These are phyloP conservation scores for Jaapia argillacea DNA, from an alignment of 768 basidiomycete species.

Conservation along the genomic window DNA sequence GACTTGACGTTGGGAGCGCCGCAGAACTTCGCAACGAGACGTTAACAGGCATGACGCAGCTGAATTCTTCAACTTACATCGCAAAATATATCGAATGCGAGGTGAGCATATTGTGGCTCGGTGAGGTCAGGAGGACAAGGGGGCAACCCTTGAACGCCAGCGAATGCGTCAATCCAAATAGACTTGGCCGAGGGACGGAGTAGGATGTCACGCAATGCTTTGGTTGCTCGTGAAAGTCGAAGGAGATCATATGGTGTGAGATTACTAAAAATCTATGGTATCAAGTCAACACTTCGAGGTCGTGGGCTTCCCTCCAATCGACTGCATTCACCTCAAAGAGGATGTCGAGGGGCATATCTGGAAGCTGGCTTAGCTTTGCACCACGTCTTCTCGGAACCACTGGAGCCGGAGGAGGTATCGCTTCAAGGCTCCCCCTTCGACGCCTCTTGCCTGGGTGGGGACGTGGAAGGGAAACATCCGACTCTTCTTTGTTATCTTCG, in stretches of 20 bases:
- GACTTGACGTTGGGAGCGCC: too few species aligned
- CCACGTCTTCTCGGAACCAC: too few species aligned
- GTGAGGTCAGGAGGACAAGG: conserved; percentile 36
- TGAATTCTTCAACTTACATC: background rate
- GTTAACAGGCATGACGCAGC: background rate
- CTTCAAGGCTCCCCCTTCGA: too few species aligned
- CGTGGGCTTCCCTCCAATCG: too few species aligned
- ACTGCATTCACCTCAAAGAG: too few species aligned
- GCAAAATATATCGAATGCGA: conserved; percentile 41
- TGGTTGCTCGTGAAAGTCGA: conserved; percentile 37
- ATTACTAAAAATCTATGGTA: conserved; percentile 47
- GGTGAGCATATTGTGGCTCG: conserved; percentile 40
- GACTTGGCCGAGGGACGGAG: conserved; percentile 34
- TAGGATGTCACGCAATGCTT: conserved; percentile 35
- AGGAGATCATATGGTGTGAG: conserved; percentile 41
- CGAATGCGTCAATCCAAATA: conserved; percentile 38
- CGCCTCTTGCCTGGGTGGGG: too few species aligned
- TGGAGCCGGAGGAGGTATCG: too few species aligned
- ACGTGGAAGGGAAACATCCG: too few species aligned
- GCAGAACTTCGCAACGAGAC: background rate
- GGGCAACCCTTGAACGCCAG: conserved; percentile 33
- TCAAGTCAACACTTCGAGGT: too few species aligned
- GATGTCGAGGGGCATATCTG: too few species aligned
- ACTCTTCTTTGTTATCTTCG: too few species aligned
- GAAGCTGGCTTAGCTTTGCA: too few species aligned